These are phyloP conservation scores for Fusarium albosuccineum DNA, from an alignment of 2,329 filamentous ascomycete species.

Conservation along the genomic window DNA sequence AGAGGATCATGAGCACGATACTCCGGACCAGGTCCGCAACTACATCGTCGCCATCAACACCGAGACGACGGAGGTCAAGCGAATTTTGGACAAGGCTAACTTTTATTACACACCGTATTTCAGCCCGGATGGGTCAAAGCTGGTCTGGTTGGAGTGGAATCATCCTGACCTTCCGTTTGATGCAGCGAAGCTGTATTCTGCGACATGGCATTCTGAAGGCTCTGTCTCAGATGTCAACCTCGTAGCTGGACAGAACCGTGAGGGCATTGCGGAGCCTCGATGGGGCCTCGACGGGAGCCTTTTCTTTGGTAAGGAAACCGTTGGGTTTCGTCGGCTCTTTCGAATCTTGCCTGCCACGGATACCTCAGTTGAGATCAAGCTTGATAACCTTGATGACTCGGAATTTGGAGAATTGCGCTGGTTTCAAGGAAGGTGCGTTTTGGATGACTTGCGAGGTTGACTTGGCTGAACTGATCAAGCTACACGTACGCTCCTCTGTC, in stretches of 20 bases:
- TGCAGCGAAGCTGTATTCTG: constrained; percentile 58
- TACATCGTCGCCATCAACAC: constrained; percentile 57
- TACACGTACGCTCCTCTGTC: constrained; percentile 57
- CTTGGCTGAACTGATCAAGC: constrained; percentile 41
- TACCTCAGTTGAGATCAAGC: constrained; percentile 46
- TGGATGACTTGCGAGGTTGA: fast-evolving
- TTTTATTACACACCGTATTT: constrained; percentile 67
- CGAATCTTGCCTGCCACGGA: constrained; percentile 48
- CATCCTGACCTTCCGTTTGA: constrained; percentile 67
- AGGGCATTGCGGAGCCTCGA: constrained; percentile 63
- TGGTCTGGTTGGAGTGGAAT: constrained; percentile 68
- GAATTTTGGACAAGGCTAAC: constrained; percentile 60
- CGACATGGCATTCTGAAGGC: constrained; percentile 54
- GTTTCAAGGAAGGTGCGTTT: constrained; percentile 49
- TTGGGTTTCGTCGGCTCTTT: constrained; percentile 63
- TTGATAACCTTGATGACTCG: constrained; percentile 56
- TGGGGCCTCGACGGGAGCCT: constrained; percentile 64
- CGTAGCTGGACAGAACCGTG: constrained; percentile 57
- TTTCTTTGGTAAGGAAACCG: constrained; percentile 62
- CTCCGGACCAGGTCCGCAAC: constrained; percentile 51
- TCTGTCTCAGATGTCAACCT: constrained; percentile 48
- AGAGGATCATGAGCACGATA: constrained; percentile 61
- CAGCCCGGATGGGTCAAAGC: constrained; percentile 58
- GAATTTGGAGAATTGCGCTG: constrained; percentile 55
- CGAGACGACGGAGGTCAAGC: constrained; percentile 55